Evolutionary conservation across 2,329 filamentous ascomycete genomes (phyloP), one percentile per base, ranked within the genome.

Genomic region (Aspergillus transmontanensis): DNA sequence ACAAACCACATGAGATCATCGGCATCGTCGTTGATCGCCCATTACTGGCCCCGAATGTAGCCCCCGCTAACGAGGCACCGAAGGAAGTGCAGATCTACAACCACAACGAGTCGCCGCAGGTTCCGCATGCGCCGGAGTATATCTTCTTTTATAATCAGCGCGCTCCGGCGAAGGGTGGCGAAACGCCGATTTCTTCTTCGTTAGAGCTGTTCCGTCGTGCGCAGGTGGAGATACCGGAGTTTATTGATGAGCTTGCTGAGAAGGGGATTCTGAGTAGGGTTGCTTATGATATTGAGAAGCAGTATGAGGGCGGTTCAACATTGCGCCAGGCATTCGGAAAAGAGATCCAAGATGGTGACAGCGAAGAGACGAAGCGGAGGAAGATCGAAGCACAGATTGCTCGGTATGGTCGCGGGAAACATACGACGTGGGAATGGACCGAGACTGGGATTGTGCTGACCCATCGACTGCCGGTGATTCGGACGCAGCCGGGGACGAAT

Each of bases 51-150:
- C 77, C 78, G 6, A 82, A 81, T 60, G 79, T 82, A 1, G 79
- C 79, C 2, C 81, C 82, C 0, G 82, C 82, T 4, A 85, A 83
- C 60, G 81, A 84, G 68, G 76, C 81, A 2, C 80, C 82, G 1
- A 82, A 82, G 65, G 77, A 82, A 56, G 79, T 82, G 1, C 72
- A 79, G 9, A 83, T 84, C 46, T 84, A 83, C 68, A 83, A 78
- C 66, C 83, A 84, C 71, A 85, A 84, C 63, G 83, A 85, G 65
- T 83, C 80, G 0, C 80, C 81, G 0, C 82, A 84, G 64, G 82
- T 84, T 0, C 83, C 83, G 1, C 83, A 84, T 62, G 81, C 82
- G 0, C 82, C 83, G 0, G 82, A 81, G 63, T 84, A 84, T 62
- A 80, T 84, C 56, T 83, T 84, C 68, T 83, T 84, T 73, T 84